phyloP scores from a whole-genome alignment of 1,284 basidiomycete genomes.

The Trametes versicolor region DNA sequence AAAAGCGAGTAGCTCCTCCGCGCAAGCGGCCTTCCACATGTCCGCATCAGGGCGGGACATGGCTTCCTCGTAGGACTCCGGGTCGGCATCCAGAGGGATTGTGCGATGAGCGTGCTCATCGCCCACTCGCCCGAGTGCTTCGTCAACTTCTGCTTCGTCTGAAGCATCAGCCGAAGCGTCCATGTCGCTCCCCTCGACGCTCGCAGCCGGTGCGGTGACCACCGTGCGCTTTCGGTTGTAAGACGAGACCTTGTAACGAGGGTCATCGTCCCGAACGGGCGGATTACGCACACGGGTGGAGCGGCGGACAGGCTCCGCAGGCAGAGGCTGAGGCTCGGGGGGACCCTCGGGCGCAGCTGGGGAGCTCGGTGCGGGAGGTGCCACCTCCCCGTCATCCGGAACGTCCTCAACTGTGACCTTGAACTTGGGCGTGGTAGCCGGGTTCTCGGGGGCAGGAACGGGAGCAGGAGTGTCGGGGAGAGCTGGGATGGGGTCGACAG shows the following conservation, averaged over 20 bases:
- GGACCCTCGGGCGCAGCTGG: not conserved
- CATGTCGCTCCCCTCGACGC: not conserved
- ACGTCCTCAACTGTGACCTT: conserved; percentile 15
- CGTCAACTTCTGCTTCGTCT: not conserved
- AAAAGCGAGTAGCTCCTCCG: conserved; percentile 22
- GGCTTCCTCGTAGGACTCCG: conserved; percentile 29
- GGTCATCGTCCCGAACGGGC: not conserved
- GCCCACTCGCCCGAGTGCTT: conserved; percentile 23
- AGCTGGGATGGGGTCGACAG: conserved; percentile 5
- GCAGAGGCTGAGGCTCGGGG: too few species aligned
- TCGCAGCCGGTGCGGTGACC: too few species aligned
- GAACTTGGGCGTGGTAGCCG: conserved; percentile 3
- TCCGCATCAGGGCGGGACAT: conserved; percentile 28
- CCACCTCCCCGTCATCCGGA: conserved; percentile 4
- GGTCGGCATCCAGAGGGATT: conserved; percentile 17
- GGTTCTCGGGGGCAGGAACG: not conserved
- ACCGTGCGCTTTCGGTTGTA: not conserved
- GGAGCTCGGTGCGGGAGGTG: too few species aligned
- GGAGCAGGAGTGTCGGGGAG: not conserved
- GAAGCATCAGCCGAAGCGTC: too few species aligned
- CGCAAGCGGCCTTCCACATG: conserved; percentile 26
- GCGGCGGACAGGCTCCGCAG: not conserved
- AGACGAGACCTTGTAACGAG: not conserved
- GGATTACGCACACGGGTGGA: not conserved
- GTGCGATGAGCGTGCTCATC: conserved; percentile 12